phyloP scores from a whole-genome alignment of 345 rosid species.

The Toxicodendron radicans region DNA sequence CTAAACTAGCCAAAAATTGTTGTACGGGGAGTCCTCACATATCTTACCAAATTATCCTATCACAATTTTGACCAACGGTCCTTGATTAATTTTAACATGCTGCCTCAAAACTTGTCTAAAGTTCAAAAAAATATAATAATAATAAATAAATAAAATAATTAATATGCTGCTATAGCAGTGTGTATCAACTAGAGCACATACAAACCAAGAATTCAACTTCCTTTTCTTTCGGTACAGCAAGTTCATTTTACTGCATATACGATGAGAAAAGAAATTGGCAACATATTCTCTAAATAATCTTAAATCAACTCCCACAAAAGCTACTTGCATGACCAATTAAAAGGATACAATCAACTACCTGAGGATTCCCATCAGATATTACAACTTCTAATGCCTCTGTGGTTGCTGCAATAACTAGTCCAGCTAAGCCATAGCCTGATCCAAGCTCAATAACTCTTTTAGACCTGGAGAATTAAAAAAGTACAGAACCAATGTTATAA shows the following conservation, averaged over 20 bases:
- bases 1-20: slow-evolving; percentile 3
- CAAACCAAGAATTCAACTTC: background rate
- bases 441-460: slow-evolving; percentile 91
- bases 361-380: slow-evolving; percentile 92
- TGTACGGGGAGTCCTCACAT: background rate
- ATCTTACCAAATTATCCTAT: slow-evolving; percentile 7
- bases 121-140: too few relatives aligned
- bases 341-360: slow-evolving; percentile 94
- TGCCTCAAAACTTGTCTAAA: background rate
- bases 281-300: slow-evolving; percentile 2
- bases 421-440: slow-evolving; percentile 89
- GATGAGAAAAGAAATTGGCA: background rate
- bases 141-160: too few relatives aligned
- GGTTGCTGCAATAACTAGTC: slow-evolving; percentile 77
- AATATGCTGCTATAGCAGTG: background rate
- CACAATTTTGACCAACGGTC: background rate
- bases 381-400: slow-evolving; percentile 78
- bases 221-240: background rate
- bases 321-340: slow-evolving; percentile 10
- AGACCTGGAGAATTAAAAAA: slow-evolving; percentile 47
- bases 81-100: background rate
- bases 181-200: background rate
- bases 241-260: background rate
- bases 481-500: background rate
- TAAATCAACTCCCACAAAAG: background rate